Conservation (phyloP, 108 stramenopile genomes). For the Skeletonema costatum region DNA sequence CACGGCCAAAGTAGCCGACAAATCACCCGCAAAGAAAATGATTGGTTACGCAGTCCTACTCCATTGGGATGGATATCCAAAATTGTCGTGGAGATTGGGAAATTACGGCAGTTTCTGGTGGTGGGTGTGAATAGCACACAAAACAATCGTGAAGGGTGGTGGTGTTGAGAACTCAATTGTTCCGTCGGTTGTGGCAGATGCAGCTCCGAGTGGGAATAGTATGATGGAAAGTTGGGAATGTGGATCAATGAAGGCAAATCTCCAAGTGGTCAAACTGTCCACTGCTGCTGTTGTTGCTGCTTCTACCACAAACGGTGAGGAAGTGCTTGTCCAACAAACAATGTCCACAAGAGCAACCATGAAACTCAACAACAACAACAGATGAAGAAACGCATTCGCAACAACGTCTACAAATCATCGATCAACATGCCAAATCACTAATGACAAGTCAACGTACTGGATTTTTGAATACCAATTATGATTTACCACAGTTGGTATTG, state of each 20-base stretch:
- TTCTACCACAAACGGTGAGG: neutral
- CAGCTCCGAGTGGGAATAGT: neutral
- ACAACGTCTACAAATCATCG: neutral
- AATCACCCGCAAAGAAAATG: neutral
- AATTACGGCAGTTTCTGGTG: neutral
- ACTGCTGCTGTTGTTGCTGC: neutral
- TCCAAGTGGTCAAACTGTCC: neutral
- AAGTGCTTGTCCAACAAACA: too few relatives aligned
- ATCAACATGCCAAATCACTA: neutral
- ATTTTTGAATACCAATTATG: neutral
- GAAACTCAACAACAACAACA: neutral
- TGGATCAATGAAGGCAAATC: neutral
- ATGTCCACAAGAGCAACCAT: neutral
- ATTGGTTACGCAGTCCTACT: neutral
- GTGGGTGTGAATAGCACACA: neutral
- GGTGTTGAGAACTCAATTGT: neutral
- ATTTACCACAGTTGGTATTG: neutral
- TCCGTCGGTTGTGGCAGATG: neutral
- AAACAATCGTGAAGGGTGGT: neutral
- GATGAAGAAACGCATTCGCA: neutral
- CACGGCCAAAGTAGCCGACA: neutral
- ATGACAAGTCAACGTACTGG: neutral
- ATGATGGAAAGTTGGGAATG: neutral
- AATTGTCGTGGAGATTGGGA: neutral
- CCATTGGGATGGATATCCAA: constrained; percentile 1